Percentiles rank a stretch among this genome's conserved stretches.
Evolutionary conservation across 2,329 filamentous ascomycete species (phyloP).

Genomic region (Colletotrichum sp.): DNA sequence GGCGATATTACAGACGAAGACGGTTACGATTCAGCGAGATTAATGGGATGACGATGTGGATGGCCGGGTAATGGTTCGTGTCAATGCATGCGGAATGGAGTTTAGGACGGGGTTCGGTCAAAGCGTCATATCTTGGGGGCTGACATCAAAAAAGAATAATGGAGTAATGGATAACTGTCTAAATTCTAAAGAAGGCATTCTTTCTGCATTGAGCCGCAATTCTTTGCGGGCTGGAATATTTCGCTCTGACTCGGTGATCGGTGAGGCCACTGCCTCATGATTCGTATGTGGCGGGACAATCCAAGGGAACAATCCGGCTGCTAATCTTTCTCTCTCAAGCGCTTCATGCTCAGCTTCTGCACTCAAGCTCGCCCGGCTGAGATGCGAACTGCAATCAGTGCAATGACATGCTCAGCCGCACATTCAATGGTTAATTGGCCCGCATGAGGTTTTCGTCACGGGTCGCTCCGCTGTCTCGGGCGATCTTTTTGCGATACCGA

Average conservation of each 20-base stretch:
- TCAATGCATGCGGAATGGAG: background rate
- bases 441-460: background rate
- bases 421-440: background rate
- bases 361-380: no score
- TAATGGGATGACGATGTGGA: background rate
- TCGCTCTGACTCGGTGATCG: background rate
- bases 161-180: background rate
- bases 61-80: background rate
- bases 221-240: background rate
- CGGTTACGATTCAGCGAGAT: slow-evolving; percentile 22
- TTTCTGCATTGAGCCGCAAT: background rate
- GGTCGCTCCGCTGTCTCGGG: background rate
- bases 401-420: background rate
- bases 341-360: no score
- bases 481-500: background rate
- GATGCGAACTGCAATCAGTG: background rate
- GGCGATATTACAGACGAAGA: slow-evolving; percentile 29
- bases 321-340: background rate
- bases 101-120: background rate
- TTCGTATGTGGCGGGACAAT: background rate
- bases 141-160: background rate
- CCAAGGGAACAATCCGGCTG: fast-evolving
- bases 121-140: background rate
- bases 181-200: background rate
- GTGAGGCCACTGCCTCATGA: background rate